Evolutionary conservation across 2,329 filamentous ascomycete species (phyloP), one percentile per base, ranked within the genome.

Genomic region (Aspergillus sp.): DNA sequence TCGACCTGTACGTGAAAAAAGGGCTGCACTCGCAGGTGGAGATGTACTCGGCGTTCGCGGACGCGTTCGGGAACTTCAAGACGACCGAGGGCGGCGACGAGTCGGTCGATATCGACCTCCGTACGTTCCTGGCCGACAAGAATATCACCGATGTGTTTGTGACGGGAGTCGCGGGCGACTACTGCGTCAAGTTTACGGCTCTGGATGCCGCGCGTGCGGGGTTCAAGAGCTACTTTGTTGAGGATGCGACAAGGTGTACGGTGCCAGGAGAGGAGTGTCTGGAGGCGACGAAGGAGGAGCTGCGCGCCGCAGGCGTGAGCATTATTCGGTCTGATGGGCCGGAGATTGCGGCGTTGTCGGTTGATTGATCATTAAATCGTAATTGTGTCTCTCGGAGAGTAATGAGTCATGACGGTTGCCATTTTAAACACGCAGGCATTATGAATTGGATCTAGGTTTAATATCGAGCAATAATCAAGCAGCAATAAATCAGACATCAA

Each of bases 41-140:
- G 73, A 96, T 97, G 88, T 97, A 97, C 74, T 93, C 88, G 56
- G 91, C 88, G 0, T 97, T 99, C 64, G 87, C 87, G 55, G 89
- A 92, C 66, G 88, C 89, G 0, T 93, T 97, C 63, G 72, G 72
- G 36, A 78, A 79, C 50, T 55, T 63, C 46, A 71, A 73, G 56
- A 64, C 68, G 48, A 60, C 61, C 13, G 61, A 64, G 45, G 65
- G 64, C 14, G 59, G 60, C 25, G 57, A 58, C 25, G 16, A 42
- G 17, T 70, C 69, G 29, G 75, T 74, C 36, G 71, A 74, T 63
- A 86, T 82, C 63, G 85, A 86, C 13, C 76, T 97, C 21, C 81
- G 79, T 1, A 74, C 66, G 1, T 65, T 77, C 45, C 70, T 99
- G 60, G 78, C 71, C 47, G 77, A 76, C 2, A 76, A 75, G 14